Base-by-base conservation (phyloP, 1,139 yeast genomes). In the Hansenula lynferdii region DNA sequence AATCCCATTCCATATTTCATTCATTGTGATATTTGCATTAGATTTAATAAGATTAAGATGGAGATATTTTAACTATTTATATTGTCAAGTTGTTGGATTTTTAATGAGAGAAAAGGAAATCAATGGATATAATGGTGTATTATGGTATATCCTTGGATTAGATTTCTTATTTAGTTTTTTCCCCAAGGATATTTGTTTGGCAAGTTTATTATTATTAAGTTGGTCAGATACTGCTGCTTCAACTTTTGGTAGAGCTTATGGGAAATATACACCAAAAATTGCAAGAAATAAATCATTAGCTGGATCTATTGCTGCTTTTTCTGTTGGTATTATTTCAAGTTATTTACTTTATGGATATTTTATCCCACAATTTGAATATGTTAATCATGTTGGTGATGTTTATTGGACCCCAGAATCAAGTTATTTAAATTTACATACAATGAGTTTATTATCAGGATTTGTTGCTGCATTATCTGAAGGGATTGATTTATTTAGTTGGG, bases 221-320 rank as follows among this genome's bases (percentile, higher is more conserved):
- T 92, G 97, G 97, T 90, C 96, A 10, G 98, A 92, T 58, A 89
- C 97, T 9, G 94, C 97, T 6, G 98, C 98, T 3, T 86, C 97
- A 4, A 86, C 97, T 1, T 62, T 90, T 54, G 98, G 97, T 18
- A 73, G 97, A 49, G 74, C 73, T 38, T 87, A 67, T 59, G 97
- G 97, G 8, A 72, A 84, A 51, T 72, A 84, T 50, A 87, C 97
- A 7, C 96, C 96, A 31, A 79, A 80, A 56, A 61, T 90, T 27
- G 71, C 83, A 9, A 66, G 72, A 41, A 77, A 79, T 43, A 92
- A 92, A 60, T 84, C 95, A 2, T 65, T 92, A 36, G 96, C 97
- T 2, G 98, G 98, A 0, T 80, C 90, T 3, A 39, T 80, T 21
- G 97, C 96, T 15, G 95, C 97, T 12, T 85, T 85, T 54, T 54